Conservation (phyloP, 495 filamentous ascomycete genomes). For the Penicillium cataractarum region DNA sequence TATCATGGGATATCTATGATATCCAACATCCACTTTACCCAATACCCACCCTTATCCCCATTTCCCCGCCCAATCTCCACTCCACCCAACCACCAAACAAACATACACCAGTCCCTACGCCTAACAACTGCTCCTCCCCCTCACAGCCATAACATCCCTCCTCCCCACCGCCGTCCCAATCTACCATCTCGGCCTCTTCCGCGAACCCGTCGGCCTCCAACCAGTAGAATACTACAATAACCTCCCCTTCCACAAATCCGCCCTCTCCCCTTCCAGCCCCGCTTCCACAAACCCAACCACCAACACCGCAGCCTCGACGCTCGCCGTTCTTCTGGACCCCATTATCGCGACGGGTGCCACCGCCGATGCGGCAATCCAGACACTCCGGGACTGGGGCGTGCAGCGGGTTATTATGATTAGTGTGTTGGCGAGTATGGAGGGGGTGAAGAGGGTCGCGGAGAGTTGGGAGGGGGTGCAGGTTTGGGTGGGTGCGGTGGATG, state of each 20-base stretch:
- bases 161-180: constrained; percentile 81
- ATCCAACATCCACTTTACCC: constrained; percentile 6
- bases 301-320: constrained; percentile 51
- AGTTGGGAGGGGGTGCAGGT: constrained; percentile 78
- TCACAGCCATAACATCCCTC: constrained; percentile 73
- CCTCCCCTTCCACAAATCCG: constrained; percentile 71
- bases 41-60: no score
- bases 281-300: constrained; percentile 36
- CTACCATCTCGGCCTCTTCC: constrained; percentile 92
- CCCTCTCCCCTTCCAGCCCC: constrained; percentile 30
- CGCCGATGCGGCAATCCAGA: constrained; percentile 84
- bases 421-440: constrained; percentile 70
- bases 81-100: not conserved
- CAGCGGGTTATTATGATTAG: constrained; percentile 77
- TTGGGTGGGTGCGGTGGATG: constrained; percentile 82
- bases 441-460: constrained; percentile 72
- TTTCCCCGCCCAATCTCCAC: not conserved
- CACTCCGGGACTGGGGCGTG: constrained; percentile 88
- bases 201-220: constrained; percentile 79
- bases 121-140: not conserved
- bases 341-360: constrained; percentile 94
- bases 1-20: not conserved
- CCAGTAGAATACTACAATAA: constrained; percentile 99
- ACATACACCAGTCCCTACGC: not conserved
- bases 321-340: constrained; percentile 87